Conservation (phyloP, 2,329 filamentous ascomycete genomes). For the Pseudogymnoascus sp. region DNA sequence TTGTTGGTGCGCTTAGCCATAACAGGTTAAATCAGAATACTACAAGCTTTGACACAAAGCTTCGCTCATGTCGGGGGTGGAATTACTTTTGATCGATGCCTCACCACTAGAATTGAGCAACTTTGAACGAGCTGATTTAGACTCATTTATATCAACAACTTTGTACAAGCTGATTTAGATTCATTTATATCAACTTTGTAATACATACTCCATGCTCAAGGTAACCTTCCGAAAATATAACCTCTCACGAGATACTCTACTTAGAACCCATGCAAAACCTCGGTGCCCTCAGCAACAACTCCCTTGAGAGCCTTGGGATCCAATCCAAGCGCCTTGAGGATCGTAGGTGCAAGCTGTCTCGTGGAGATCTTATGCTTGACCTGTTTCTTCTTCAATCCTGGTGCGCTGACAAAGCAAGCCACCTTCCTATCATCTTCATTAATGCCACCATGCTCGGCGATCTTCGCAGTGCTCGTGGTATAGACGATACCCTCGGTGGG, state of each 20-base stretch:
- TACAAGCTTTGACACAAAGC: background rate
- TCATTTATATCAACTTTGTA: background rate
- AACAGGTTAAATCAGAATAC: background rate
- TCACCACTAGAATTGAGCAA: background rate
- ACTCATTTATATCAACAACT: no score
- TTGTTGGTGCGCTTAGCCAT: background rate
- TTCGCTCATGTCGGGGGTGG: background rate
- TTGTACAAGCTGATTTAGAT: background rate
- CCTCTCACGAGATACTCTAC: background rate
- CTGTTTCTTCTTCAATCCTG: constrained; percentile 14
- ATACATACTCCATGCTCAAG: background rate
- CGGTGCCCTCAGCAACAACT: constrained; percentile 12
- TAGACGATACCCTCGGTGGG: constrained; percentile 24
- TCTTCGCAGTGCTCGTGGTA: constrained; percentile 22
- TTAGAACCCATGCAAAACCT: constrained; percentile 8
- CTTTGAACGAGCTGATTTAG: no score
- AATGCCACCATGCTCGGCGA: constrained; percentile 25
- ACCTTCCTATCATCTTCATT: constrained; percentile 23
- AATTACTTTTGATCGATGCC: background rate
- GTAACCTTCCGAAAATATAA: background rate
- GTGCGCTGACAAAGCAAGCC: constrained; percentile 21
- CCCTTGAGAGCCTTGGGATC: constrained; percentile 15
- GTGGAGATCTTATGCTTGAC: constrained; percentile 16
- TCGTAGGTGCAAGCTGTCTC: constrained; percentile 20
- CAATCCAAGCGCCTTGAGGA: constrained; percentile 25